phyloP scores from a whole-genome alignment of 192 early-diverging fungal species.

The Coemansia sp. region DNA sequence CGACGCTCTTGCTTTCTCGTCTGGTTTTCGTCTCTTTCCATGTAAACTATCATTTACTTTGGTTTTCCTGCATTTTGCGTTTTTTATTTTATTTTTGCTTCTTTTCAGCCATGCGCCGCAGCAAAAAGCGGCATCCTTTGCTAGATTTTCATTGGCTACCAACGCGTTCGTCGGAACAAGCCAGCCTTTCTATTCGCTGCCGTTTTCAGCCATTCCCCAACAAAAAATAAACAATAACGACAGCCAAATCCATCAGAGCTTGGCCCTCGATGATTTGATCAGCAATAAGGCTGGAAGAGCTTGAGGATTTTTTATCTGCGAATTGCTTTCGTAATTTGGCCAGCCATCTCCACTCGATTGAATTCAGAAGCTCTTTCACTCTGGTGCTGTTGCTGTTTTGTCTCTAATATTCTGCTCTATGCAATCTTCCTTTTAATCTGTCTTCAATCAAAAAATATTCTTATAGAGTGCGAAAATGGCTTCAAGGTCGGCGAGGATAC shows the following conservation, averaged over 20 bases:
- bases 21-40: no score
- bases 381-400: neutral
- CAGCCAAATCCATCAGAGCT: no score
- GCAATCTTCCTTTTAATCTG: neutral
- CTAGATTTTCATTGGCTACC: neutral
- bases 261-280: no score
- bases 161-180: neutral
- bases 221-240: neutral
- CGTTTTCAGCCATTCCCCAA: conserved; percentile 1
- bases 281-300: neutral
- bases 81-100: neutral
- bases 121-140: neutral
- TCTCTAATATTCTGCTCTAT: neutral
- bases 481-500: conserved; percentile 54
- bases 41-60: neutral
- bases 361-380: neutral
- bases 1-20: neutral
- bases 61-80: neutral
- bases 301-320: neutral
- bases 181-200: no score
- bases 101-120: neutral
- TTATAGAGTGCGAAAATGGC: conserved; percentile 10
- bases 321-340: no score
- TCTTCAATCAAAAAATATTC: neutral
- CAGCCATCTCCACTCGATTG: neutral